Percentiles rank a stretch among this genome's conserved stretches.
phyloP scores from a whole-genome alignment of 2,329 filamentous ascomycete species.

The Fusarium sp. region DNA sequence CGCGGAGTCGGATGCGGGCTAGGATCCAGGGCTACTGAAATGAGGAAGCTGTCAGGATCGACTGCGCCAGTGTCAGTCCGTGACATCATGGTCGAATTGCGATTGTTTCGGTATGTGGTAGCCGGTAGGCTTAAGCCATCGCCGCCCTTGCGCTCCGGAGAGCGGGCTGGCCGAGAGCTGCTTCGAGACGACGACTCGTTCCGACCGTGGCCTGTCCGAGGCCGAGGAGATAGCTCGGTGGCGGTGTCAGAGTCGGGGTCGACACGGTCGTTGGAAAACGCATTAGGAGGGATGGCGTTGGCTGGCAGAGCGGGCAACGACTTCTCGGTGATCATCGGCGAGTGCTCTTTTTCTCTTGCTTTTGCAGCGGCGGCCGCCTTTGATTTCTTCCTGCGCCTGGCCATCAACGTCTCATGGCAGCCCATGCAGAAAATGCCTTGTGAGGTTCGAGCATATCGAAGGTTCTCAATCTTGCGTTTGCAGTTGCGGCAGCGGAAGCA shows the following conservation, averaged over 20 bases:
- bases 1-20: constrained; percentile 70
- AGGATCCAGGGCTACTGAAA: constrained; percentile 80
- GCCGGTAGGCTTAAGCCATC: constrained; percentile 78
- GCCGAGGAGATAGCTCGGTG: constrained; percentile 75
- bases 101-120: constrained; percentile 81
- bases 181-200: constrained; percentile 68
- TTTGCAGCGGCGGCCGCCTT: constrained; percentile 73
- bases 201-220: constrained; percentile 62
- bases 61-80: constrained; percentile 59
- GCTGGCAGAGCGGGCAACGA: constrained; percentile 91
- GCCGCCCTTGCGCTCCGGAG: constrained; percentile 65
- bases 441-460: constrained; percentile 95
- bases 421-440: constrained; percentile 99
- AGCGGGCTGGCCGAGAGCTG: constrained; percentile 64
- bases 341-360: constrained; percentile 71
- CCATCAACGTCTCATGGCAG: constrained; percentile 97
- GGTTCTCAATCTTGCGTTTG: constrained; percentile 98
- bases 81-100: constrained; percentile 75
- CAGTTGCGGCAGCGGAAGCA: constrained; percentile 98
- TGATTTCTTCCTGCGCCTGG: constrained; percentile 86
- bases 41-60: constrained; percentile 78
- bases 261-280: constrained; percentile 71
- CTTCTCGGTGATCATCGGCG: constrained; percentile 84
- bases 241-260: constrained; percentile 74
- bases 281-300: constrained; percentile 72